Evolutionary conservation across 1,139 yeast species (phyloP).

Genomic region (Sugiyamaella japonica): DNA sequence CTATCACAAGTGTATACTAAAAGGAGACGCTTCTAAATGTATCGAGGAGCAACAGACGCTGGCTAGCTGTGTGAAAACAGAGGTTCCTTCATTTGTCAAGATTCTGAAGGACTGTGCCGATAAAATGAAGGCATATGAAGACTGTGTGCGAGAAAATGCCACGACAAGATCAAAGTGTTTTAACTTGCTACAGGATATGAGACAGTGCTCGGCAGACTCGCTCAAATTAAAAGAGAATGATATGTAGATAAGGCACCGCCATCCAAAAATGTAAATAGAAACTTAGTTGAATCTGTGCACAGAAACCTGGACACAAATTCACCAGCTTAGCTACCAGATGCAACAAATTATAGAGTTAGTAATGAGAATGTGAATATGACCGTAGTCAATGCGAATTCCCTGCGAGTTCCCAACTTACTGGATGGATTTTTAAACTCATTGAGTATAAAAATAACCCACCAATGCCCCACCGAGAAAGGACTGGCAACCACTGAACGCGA

Average conservation of each 20-base stretch:
- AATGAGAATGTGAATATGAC: background rate
- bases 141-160: slow-evolving; percentile 50
- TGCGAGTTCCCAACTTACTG: no score
- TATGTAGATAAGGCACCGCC: background rate
- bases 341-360: background rate
- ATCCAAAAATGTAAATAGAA: slow-evolving; percentile 8
- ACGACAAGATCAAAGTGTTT: slow-evolving; percentile 47
- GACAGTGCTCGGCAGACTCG: slow-evolving; percentile 42
- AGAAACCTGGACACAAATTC: background rate
- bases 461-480: slow-evolving; percentile 15
- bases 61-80: slow-evolving; percentile 56
- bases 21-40: slow-evolving; percentile 51
- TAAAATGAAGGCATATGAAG: slow-evolving; percentile 59
- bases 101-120: slow-evolving; percentile 60
- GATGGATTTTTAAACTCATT: background rate
- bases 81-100: slow-evolving; percentile 64
- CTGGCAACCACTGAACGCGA: background rate
- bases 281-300: no score
- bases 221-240: slow-evolving; percentile 29
- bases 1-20: slow-evolving; percentile 65
- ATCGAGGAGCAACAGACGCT: slow-evolving; percentile 51
- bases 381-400: background rate
- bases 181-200: slow-evolving; percentile 41
- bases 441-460: slow-evolving; percentile 12
- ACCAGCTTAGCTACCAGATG: background rate